Conservation (phyloP, 768 basidiomycete genomes). For the Clitopilus hobsonii region DNA sequence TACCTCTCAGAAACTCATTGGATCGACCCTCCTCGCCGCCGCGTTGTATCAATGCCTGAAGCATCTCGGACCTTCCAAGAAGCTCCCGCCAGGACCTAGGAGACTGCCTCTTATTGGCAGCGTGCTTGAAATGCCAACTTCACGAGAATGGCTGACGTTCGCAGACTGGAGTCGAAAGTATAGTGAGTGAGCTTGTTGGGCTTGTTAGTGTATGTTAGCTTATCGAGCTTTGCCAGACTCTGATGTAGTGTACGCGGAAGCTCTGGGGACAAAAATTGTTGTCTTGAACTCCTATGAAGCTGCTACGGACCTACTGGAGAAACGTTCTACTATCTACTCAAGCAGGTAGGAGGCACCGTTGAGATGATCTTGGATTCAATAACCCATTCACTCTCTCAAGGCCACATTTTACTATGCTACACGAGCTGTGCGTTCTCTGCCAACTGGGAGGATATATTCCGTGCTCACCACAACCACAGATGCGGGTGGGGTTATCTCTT, state of each 20-base stretch:
- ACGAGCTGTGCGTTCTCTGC: background rate
- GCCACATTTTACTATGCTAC: background rate
- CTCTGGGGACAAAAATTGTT: background rate
- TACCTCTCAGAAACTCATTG: background rate
- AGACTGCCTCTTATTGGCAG: conserved; percentile 7
- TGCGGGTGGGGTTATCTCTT: background rate
- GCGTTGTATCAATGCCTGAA: background rate
- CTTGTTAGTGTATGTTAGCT: background rate
- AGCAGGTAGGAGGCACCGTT: background rate
- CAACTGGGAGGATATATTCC: no score
- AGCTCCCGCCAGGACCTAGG: conserved; percentile 5
- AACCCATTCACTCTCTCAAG: background rate
- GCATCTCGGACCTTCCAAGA: background rate
- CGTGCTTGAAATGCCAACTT: conserved; percentile 2
- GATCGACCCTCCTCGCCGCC: background rate
- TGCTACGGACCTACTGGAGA: background rate
- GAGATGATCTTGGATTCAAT: background rate
- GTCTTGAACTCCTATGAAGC: background rate
- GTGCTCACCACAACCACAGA: background rate
- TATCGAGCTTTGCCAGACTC: background rate
- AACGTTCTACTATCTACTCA: background rate
- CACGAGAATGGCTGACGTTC: conserved; percentile 3
- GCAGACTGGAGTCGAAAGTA: conserved; percentile 5
- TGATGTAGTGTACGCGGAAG: background rate
- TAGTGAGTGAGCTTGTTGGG: background rate